Evolutionary conservation across 1,284 basidiomycete species (phyloP).

Genomic region (Macrocystidia cucumis): DNA sequence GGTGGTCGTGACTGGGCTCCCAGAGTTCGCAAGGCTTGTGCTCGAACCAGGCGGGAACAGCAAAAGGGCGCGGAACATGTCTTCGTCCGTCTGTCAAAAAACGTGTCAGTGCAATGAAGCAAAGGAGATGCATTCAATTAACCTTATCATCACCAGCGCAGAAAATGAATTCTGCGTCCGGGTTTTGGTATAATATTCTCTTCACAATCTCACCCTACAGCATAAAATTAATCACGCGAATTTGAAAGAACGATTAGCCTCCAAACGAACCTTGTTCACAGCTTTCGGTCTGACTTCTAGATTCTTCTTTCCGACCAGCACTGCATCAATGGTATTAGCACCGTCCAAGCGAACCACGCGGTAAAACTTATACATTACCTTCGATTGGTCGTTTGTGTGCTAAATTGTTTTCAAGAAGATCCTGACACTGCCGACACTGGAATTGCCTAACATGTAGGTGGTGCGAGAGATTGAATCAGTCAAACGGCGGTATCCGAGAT

Average conservation of each 20-base stretch:
- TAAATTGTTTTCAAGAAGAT: conserved; percentile 89
- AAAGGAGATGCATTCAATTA: conserved; percentile 12
- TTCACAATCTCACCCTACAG: conserved; percentile 88
- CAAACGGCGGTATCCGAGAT: conserved; percentile 7
- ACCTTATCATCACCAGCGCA: conserved; percentile 99
- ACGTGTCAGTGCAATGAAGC: not conserved
- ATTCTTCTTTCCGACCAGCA: conserved; percentile 96
- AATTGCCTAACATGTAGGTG: no score
- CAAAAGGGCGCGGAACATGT: conserved; percentile 89
- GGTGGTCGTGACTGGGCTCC: conserved; percentile 33
- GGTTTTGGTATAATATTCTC: conserved; percentile 85
- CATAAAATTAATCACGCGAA: no score
- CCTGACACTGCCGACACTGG: conserved; percentile 95
- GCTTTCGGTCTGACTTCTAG: conserved; percentile 93
- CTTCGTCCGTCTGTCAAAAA: conserved; percentile 72
- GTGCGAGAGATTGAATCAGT: no score
- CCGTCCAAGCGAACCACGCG: no score
- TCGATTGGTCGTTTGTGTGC: conserved; percentile 87
- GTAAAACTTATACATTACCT: conserved; percentile 30
- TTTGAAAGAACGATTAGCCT: not conserved
- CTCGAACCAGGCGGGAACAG: conserved; percentile 45
- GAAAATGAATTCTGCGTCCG: conserved; percentile 92
- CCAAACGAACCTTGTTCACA: conserved; percentile 71
- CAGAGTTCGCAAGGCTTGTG: no score
- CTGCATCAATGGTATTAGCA: conserved; percentile 30